Base-by-base conservation (phyloP, 306 rosid species). In the Quercus parvula region DNA sequence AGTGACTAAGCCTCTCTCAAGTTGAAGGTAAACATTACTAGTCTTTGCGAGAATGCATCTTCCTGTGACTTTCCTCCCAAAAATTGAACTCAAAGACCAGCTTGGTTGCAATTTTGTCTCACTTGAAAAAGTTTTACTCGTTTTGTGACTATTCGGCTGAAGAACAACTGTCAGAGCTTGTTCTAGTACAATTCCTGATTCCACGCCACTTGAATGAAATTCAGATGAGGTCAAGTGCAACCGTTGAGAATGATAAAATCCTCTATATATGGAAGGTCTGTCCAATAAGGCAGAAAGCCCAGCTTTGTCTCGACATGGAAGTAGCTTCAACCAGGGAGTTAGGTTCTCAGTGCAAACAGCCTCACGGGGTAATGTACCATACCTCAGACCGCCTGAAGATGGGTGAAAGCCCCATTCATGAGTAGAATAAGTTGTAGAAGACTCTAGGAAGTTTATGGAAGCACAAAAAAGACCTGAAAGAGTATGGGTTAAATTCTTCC, bases 271-370 rank as follows among this genome's bases (percentile, higher is more conserved):
- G 71, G 99, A 95, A 14, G 96, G 97, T 75, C 99, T 87, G 81
- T 95, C 94, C 98, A 93, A 83, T 80, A 93, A 90, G 73, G 85
- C 74, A 61, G 99, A 89, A 78, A 93, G 77, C 76, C 99, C 98
- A 71, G 96, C 91, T 88, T 91, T 95, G 76, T 93, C 99, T 51
- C 97, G 91, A 87, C 98, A 95, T 68, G 99, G 97, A 51, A 95
- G 97, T 75, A 95, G 96, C 87, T 95, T 93, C 80, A 95, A 85
- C 99, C 97, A 93, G 4, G 99, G 99, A 74, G 99, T 95, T 61
- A 93, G 91, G 74, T 95, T 95, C 86, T 95, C 97, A 28, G 99
- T 93, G 86, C 99, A 93, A 82, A 95, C 94, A 88, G 99, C 98
- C 83, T 95, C 99, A 55, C 97, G 96, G 20, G 99, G 99, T 85